These are phyloP conservation scores for Poa annua DNA, from an alignment of 176 grass and related monocot species.

Conservation along the genomic window DNA sequence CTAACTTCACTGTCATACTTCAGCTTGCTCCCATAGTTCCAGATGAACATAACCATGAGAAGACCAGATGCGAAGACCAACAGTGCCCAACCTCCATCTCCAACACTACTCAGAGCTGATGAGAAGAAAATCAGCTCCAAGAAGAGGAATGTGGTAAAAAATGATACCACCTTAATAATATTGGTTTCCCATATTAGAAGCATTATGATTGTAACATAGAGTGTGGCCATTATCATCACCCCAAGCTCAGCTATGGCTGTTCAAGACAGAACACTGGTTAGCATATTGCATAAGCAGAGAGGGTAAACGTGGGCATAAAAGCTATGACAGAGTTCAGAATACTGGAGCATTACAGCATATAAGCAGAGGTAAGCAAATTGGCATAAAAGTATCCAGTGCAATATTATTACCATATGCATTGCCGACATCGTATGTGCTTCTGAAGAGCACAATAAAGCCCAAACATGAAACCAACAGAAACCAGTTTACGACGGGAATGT, in stretches of 20 bases:
- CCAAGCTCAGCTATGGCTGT: slow-evolving; percentile 91
- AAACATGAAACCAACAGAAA: slow-evolving; percentile 79
- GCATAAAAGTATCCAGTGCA: slow-evolving; percentile 29
- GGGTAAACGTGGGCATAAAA: slow-evolving; percentile 22
- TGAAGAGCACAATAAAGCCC: slow-evolving; percentile 73
- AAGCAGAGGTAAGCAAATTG: slow-evolving; percentile 25
- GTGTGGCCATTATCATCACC: slow-evolving; percentile 92
- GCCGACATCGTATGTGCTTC: slow-evolving; percentile 75
- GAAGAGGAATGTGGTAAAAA: slow-evolving; percentile 64
- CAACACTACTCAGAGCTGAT: slow-evolving; percentile 87
- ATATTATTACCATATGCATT: slow-evolving; percentile 85
- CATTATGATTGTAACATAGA: slow-evolving; percentile 95
- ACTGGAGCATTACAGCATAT: not conserved
- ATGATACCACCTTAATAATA: slow-evolving; percentile 65
- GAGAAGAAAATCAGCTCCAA: slow-evolving; percentile 91
- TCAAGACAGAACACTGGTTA: slow-evolving; percentile 38
- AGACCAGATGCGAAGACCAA: slow-evolving; percentile 73
- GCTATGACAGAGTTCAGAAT: slow-evolving; percentile 28
- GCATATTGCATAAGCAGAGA: slow-evolving; percentile 37
- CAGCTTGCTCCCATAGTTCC: slow-evolving; percentile 95
- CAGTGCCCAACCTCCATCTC: slow-evolving; percentile 85
- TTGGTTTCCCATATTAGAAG: slow-evolving; percentile 93
- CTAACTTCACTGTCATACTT: slow-evolving; percentile 95
- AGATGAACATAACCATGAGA: slow-evolving; percentile 77
- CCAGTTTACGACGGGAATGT: slow-evolving; percentile 94